Evolutionary conservation across 75 land plant genomes (phyloP).

Genomic region (Cupressus sempervirens): DNA sequence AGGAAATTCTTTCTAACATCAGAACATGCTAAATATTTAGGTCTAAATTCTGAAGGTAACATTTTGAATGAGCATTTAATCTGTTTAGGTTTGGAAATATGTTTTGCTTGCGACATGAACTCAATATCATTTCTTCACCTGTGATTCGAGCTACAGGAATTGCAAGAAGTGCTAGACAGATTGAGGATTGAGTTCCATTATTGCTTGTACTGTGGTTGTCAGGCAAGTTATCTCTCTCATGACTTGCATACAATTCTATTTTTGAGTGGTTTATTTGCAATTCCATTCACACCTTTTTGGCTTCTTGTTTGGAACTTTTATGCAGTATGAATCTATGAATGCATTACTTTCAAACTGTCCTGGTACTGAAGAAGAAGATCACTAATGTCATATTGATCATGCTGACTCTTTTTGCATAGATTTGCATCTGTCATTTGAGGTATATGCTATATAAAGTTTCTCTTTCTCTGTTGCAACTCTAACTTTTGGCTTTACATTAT

Average conservation of each 20-base stretch:
- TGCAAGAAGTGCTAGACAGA: conserved; percentile 7
- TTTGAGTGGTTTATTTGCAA: background rate
- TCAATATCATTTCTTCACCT: background rate
- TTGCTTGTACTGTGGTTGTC: conserved; percentile 14
- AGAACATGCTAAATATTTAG: background rate
- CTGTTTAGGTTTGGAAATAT: background rate
- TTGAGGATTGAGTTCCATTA: conserved; percentile 11
- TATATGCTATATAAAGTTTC: background rate
- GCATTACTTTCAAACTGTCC: conserved; percentile 7
- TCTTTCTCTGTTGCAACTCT: background rate
- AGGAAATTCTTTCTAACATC: background rate
- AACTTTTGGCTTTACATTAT: background rate
- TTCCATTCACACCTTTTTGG: background rate
- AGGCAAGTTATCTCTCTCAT: conserved; percentile 6
- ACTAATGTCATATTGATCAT: background rate
- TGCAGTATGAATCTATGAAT: conserved; percentile 12
- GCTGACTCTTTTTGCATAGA: background rate
- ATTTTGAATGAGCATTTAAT: background rate
- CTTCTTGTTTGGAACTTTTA: background rate
- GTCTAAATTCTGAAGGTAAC: background rate
- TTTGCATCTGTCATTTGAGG: background rate
- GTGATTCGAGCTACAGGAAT: conserved; percentile 5
- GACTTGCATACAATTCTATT: background rate
- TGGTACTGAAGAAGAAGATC: conserved; percentile 11
- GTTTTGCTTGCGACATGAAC: background rate